These are phyloP conservation scores for Irpex lacteus DNA, from an alignment of 1,284 basidiomycete species.

Conservation along the genomic window DNA sequence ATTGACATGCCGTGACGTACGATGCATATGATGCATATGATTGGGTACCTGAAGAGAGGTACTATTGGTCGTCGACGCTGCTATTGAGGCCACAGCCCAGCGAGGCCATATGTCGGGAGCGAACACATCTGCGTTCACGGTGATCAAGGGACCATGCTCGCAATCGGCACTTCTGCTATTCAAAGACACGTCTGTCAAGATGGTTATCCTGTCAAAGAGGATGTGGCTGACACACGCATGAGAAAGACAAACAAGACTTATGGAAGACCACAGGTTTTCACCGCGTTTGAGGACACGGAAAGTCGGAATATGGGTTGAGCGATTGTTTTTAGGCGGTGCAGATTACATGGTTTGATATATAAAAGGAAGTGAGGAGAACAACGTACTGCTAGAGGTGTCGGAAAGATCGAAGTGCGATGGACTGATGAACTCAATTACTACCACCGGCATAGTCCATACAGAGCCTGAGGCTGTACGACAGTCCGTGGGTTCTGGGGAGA, in stretches of 20 bases:
- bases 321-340: not conserved
- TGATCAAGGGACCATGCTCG: too few relatives aligned
- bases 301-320: not conserved
- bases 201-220: not conserved
- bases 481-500: not conserved
- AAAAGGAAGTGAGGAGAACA: not conserved
- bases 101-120: too few relatives aligned
- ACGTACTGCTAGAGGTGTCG: not conserved
- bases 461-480: not conserved
- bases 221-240: not conserved
- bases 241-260: not conserved
- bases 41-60: too few relatives aligned
- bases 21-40: too few relatives aligned
- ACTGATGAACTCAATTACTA: not conserved
- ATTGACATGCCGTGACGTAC: too few relatives aligned
- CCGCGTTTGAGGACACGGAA: not conserved
- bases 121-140: too few relatives aligned
- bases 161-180: not conserved
- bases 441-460: not conserved
- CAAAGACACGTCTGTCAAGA: not conserved
- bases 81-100: too few relatives aligned
- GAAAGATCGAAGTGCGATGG: conserved; percentile 5
- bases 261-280: not conserved
- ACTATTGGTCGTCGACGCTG: too few relatives aligned
- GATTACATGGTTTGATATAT: not conserved